Percentiles rank a stretch among this genome's conserved stretches.
These are phyloP conservation scores for Quercus tomentella DNA, from an alignment of 331 rosid genomes.

Conservation along the genomic window DNA sequence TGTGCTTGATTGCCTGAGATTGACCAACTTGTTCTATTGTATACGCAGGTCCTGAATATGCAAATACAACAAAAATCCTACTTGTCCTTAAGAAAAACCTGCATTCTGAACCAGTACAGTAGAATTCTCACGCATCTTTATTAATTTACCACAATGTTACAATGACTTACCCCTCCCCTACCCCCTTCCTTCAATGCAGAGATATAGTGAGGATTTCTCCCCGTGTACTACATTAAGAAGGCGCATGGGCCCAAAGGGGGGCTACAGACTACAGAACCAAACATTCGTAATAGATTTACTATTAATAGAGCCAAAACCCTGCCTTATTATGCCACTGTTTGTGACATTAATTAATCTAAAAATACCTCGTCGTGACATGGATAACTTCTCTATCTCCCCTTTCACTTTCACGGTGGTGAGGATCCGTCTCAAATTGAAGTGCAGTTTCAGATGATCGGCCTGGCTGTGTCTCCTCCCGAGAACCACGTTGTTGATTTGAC, in stretches of 20 bases:
- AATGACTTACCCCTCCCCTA: background rate
- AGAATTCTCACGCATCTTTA: background rate
- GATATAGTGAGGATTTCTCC: background rate
- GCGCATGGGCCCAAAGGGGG: background rate
- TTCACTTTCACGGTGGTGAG: conserved; percentile 31
- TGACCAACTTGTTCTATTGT: background rate
- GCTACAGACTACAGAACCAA: background rate
- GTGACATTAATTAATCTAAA: background rate
- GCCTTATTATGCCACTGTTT: background rate
- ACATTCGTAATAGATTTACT: background rate
- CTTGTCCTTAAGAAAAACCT: background rate
- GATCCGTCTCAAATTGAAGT: conserved; percentile 22
- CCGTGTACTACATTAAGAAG: background rate
- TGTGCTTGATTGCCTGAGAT: background rate
- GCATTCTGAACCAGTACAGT: background rate
- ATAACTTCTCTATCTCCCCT: conserved; percentile 13
- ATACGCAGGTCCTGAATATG: background rate
- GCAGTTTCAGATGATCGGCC: conserved; percentile 29
- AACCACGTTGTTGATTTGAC: conserved; percentile 29
- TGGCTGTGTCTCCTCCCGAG: conserved; percentile 12
- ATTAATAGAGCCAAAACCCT: conserved; percentile 10
- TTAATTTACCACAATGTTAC: background rate
- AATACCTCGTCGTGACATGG: conserved; percentile 12
- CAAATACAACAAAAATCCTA: background rate
- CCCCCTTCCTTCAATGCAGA: background rate